Base-by-base conservation (phyloP, 2,329 filamentous ascomycete genomes). In the Colletotrichum sp. region DNA sequence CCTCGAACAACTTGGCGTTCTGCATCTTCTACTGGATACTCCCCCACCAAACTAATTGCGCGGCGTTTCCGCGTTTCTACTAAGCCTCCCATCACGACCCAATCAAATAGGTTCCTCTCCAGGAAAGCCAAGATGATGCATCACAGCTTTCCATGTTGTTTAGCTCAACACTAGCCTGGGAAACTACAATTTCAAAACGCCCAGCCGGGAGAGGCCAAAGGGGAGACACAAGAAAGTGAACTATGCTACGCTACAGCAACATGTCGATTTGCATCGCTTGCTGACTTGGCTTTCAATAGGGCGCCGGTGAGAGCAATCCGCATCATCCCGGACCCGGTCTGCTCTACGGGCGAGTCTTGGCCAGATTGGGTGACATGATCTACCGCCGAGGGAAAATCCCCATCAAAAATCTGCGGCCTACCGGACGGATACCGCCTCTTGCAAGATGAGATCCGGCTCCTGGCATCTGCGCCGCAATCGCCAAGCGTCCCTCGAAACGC, bases 301-400 rank as follows among this genome's bases (percentile, higher is more conserved):
- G 48, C 39, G 22, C 36, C 68, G 68, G 63, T 64, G 63, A 39
- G 69, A 36, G 39, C 52, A 18, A 28, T 18, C 36, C 36, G 12
- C 48, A 57, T 44, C 52, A 57, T 44, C 52, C 66, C 52, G 39
- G 18, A 32, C 60, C 28, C 18, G 57, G 57, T 32, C 5, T 60
- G 8, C 12, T 62, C 52, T 16, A 52, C 44, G 44, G 44, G 44
- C n/a, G 44, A n/a, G 24, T 72, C 72, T 75, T 68, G 68, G 72
- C 72, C 68, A 75, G 72, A 67, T 75, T 75, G 52, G 72, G 68
- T 72, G 69, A 28, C 63, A 75, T 65, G 70, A 75, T 75, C 73
- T 52, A 65, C 70, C 70, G 70, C 73, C 70, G 55, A 73, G 69
- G 26, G 10, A 36, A 57, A 65, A 36, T 44, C 68, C 22, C 30